Base-by-base conservation (phyloP, 148 eudicot species). In the Silene uniflora region DNA sequence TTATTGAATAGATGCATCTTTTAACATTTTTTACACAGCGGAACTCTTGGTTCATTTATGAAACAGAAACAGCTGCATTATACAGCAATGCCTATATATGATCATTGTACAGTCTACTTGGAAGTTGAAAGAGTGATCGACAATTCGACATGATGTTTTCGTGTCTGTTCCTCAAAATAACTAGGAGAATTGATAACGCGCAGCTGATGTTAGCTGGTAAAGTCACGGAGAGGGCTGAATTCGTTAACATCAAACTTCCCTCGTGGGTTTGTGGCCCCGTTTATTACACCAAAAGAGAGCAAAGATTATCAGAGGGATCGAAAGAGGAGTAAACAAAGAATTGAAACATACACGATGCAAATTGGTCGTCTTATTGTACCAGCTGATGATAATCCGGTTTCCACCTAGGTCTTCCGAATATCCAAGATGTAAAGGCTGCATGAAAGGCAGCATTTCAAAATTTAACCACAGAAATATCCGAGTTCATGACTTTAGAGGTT, bases 381-480 rank as follows among this genome's bases (percentile, higher is more conserved):
- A 90, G 55, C 74, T 87, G 81, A 90, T 81, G 10, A 14, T 72
- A 63, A 92, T 80, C 62, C 85, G 81, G 87, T 90, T 92, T 60
- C 92, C 97, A 68, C 92, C 97, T 73, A 67, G 78, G 81, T 92
- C 97, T 75, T 87, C 86, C 22, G 61, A 39, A 78, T 90, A 92
- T 24, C 94, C 88, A 68, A 85, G 86, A 75, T 90, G 94, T 72
- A 90, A 81, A 78, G 94, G 97, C 97, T 88, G 86, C 35, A 54
- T 3, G 8, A 66, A 44, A 16, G 14, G 0, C 12, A 63, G 6
- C 13, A 32, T 0, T 21, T 39, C 44, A 58, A 55, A 27, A 23
- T 21, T 12, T 24, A 22, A 17, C 47, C 47, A 4, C 6, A 23
- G 13, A 10, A 47, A 47, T 32, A 32, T 32, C 32, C 2, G 3